Evolutionary conservation across 202 grass and related monocot species (phyloP), one percentile per base, ranked within the genome.

Genomic region (Zizania palustris): DNA sequence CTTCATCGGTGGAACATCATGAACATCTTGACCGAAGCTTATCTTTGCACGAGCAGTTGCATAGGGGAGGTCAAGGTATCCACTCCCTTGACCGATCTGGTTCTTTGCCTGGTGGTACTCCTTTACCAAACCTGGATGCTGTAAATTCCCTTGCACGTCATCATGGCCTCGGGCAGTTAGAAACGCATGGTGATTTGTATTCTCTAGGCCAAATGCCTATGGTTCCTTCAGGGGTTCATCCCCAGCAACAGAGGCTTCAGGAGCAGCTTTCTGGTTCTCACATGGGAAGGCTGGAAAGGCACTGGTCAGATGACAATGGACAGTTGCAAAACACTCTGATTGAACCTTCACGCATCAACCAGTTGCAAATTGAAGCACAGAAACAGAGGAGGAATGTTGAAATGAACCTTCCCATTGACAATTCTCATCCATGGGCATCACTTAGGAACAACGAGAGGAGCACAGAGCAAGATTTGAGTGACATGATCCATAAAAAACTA

Each of bases 341-440:
- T 15, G 91, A 97, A 74, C 89, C 93, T 58, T 85, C 88, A 45
- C 90, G 75, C 37, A 82, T 88, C 9, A 93, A 67, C 43, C 93
- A 93, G 76, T 71, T 91, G 22, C 91, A 93, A 70, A 84, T 91
- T 60, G 90, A 97, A 80, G 93, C 91, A n/a, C 91, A 97, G 59
- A 93, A 71, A 48, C 84, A 97, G 82, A 87, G 80, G 71, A 86
- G 90, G 69, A 82, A 82, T 77, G 71, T 44, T 3, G 81, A 93
- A 90, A 79, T 84, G 76, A 91, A 86, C 73, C 79, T 90, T 74
- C 38, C 87, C 76, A 69, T 83, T 78, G 90, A 93, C 73, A 85
- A 86, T 22, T 77, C 82, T 72, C 84, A 91, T 90, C 67, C 77
- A 61, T 93, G 93, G 93, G 76, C 87, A 54, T 62, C 82, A 3